Percentiles rank a stretch among this genome's conserved stretches.
Evolutionary conservation across 1,284 basidiomycete species (phyloP).

Genomic region (Cutaneotrichosporon dermatis): DNA sequence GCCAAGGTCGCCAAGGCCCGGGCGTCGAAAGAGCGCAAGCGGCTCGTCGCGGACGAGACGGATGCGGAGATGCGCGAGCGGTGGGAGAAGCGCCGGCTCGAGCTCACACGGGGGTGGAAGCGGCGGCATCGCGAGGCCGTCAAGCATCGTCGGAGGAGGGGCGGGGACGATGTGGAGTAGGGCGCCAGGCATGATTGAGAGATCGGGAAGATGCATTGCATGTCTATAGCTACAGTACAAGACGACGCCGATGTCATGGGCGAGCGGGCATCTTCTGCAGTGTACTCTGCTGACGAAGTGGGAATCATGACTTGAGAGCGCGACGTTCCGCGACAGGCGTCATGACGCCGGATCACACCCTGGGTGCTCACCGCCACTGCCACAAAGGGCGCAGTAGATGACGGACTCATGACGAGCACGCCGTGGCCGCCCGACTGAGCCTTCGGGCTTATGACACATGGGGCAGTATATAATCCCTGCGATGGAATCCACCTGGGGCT

Average conservation of each 20-base stretch:
- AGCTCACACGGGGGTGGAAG: conserved; percentile 76
- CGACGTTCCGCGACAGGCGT: no score
- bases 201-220: background rate
- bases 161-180: conserved; percentile 48
- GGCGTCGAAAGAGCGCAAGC: conserved; percentile 6
- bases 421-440: no score
- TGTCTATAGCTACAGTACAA: background rate
- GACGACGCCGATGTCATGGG: background rate
- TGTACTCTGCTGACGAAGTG: no score
- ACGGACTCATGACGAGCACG: no score
- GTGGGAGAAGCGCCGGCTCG: conserved; percentile 67
- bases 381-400: no score
- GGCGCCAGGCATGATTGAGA: background rate
- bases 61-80: conserved; percentile 57
- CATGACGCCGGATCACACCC: no score
- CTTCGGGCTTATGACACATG: no score
- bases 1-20: background rate
- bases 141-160: conserved; percentile 60
- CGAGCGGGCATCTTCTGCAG: background rate
- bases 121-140: conserved; percentile 70
- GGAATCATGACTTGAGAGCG: no score
- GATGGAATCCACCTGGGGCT: no score
- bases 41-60: conserved; percentile 29
- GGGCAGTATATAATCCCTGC: no score
- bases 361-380: no score